These are phyloP conservation scores for Fusarium udum DNA, from an alignment of 2,329 filamentous ascomycete genomes.

Conservation along the genomic window DNA sequence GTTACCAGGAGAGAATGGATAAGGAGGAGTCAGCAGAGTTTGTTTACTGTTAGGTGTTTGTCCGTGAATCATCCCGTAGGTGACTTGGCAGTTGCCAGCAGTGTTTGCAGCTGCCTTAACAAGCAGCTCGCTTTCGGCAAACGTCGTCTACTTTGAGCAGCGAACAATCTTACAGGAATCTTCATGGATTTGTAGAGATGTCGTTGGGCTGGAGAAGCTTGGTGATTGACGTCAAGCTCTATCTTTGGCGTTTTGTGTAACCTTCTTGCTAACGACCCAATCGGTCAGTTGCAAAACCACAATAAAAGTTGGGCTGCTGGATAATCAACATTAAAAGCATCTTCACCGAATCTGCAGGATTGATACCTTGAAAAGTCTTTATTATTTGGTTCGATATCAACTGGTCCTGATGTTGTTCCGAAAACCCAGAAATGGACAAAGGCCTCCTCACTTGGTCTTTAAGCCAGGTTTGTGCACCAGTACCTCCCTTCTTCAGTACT, in stretches of 20 bases:
- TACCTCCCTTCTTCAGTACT: no score
- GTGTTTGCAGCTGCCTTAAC: background rate
- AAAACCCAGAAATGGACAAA: background rate
- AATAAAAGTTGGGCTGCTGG: no score
- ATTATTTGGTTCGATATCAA: no score
- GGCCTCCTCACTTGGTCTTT: background rate
- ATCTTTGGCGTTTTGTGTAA: background rate
- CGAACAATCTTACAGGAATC: accelerated
- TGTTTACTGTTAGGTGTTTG: background rate
- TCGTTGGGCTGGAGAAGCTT: background rate
- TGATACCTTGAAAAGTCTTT: no score
- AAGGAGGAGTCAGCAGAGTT: background rate
- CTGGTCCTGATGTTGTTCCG: background rate
- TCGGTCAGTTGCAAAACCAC: background rate
- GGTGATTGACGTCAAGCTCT: background rate
- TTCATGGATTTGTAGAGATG: background rate
- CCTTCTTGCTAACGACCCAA: background rate
- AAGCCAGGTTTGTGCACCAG: background rate
- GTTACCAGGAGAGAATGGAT: background rate
- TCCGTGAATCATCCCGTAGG: background rate
- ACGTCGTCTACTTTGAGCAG: background rate
- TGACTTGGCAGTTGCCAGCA: background rate
- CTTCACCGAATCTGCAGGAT: background rate
- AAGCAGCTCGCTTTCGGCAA: background rate
- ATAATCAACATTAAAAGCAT: background rate